Conservation (phyloP, 2,329 filamentous ascomycete species). For the Colletotrichum sp. region DNA sequence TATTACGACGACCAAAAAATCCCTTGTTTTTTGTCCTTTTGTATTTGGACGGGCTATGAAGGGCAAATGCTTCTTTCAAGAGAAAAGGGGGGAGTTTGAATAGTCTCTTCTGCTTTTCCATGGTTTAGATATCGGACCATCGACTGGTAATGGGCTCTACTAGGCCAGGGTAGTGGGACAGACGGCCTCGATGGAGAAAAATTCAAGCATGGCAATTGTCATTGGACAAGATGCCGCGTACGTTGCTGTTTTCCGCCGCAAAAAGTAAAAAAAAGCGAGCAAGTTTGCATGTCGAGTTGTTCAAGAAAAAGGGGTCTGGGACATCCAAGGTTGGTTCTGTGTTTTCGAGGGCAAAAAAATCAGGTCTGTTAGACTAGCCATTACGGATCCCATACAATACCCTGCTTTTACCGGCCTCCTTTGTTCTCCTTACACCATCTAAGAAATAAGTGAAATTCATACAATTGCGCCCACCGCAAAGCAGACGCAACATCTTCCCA, state of each 20-base stretch:
- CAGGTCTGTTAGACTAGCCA: conserved; percentile 18
- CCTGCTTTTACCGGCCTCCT: conserved; percentile 8
- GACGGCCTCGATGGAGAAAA: neutral
- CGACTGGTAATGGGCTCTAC: neutral
- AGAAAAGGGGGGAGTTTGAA: neutral
- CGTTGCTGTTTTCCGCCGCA: neutral
- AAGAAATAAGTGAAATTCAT: neutral
- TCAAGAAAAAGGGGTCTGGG: neutral
- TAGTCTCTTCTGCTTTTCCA: neutral
- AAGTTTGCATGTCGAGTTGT: neutral
- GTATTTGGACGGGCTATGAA: neutral
- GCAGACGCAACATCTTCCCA: neutral
- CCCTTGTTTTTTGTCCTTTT: neutral
- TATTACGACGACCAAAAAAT: neutral
- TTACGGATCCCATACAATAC: conserved; percentile 12
- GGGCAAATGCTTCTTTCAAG: neutral
- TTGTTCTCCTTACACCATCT: conserved; percentile 20
- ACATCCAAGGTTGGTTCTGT: neutral
- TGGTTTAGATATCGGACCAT: neutral
- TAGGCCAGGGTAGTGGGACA: neutral
- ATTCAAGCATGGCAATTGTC: neutral
- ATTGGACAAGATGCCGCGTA: neutral
- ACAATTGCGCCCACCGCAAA: neutral
- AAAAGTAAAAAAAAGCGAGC: neutral
- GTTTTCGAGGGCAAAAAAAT: conserved; percentile 3